Evolutionary conservation across 371 early-diverging fungal species (phyloP), one percentile per base, ranked within the genome.

Genomic region (Haplosporangium sp.): DNA sequence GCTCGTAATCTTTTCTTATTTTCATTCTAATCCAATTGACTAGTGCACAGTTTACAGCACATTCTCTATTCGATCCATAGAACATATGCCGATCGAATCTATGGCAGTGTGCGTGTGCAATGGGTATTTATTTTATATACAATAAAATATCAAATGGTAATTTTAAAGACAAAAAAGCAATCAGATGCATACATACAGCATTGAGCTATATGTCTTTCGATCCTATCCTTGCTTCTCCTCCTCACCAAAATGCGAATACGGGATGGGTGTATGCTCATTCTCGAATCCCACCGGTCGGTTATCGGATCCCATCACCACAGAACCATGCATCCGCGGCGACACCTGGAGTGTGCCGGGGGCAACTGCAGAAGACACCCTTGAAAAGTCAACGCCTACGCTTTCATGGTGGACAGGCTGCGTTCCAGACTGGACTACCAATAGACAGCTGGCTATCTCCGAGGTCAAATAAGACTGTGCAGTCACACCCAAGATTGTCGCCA

Each of bases 371-470:
- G 57, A n/a, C 1, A 36, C 57, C 40, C 65, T 38, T 6, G 65
- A 65, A 1, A 65, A 37, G 0, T 14, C 58, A 40, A 40, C 40
- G 40, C 57, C 58, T 29, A 4, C 29, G 4, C 29, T 29, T 8
- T 8, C 48, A 2, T 5, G 10, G 2, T 40, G 53, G 21, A 11
- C 46, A 21, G 11, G 21, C 6, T 50, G 50, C 10, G 52, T 16
- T 16, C 69, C 69, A 12, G 69, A 62, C 37, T 69, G 69, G 2
- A 69, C 69, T 16, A 62, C 62, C 52, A 69, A 36, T 51, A 69
- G 29, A 14, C 69, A 69, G 37, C 62, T 56, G 10, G 69, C 52
- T 36, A 69, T 29, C 38, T 57, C 69, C n/a, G 69, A 62, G n/a
- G 50, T 41, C 45, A 69, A 16, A 52, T 46, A 69, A n/a, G 42